Base-by-base conservation (phyloP, 805 yeast species). In the Metschnikowia koreensis region DNA sequence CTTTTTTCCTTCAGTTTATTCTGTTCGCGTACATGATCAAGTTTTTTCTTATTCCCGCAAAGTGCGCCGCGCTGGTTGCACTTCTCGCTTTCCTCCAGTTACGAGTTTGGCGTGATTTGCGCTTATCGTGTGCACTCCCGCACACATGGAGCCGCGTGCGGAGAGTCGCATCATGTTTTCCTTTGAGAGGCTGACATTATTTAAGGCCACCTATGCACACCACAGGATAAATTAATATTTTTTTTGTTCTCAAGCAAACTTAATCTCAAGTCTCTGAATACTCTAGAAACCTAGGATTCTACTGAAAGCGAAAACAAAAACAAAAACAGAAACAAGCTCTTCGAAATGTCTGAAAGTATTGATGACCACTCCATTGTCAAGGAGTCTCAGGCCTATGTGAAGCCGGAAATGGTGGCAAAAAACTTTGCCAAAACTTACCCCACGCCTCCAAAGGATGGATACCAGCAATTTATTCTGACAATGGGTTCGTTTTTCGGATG, bases 401-500 rank as follows among this genome's bases (percentile, higher is more conserved):
- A 65, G 51, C 77, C 78, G 16, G 76, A 72, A 41, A 71, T 73
- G 76, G 75, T 71, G 22, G 56, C 66, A 36, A 68, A 70, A 52
- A 63, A 72, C 50, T 79, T 76, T 56, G 77, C 77, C n/a, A 67
- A 61, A 53, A 47, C 58, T 0, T 79, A 73, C 57, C 69, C 69
- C 4, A 71, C 72, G 1, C 79, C 81, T 5, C 62, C 66, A 5
- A 63, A 64, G 27, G 76, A 75, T 42, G 37, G 68, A 12, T 79
- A 79, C 60, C 82, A 78, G 57, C 55, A 47, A 2, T 58, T 79
- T 38, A 66, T 80, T 36, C 61, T 68, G 38, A 26, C 59, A 0
- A 48, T 71, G 51, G 90, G 90, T 37, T 49, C 47, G 10, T 52
- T 70, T 37, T 73, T 80, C 59, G 90, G 90, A 37, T 59, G 66